Evolutionary conservation across 2,329 filamentous ascomycete species (phyloP), one percentile per base, ranked within the genome.

Genomic region (Ascochyta clinopodiicola): DNA sequence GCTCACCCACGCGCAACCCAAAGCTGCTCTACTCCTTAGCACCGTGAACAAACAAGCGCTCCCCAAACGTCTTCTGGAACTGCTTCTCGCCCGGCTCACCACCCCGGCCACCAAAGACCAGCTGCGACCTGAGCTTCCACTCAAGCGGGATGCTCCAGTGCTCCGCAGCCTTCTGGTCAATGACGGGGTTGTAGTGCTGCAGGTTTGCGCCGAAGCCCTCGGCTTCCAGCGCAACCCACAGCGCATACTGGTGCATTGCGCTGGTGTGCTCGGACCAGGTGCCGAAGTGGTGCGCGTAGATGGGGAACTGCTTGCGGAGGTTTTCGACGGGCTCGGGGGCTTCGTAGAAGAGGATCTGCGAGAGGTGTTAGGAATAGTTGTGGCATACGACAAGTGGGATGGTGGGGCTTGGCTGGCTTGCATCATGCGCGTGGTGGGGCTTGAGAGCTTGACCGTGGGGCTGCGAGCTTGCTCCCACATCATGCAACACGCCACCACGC

Each of bases 151-250:
- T 67, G 53, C 83, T 82, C 89, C 91, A 96, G 66, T 86, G 80
- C 59, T 80, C 80, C 39, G 83, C 78, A 48, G 92, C 88, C 79
- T 87, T 86, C 62, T 83, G 81, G 78, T 96, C 89, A 66, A 96
- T 86, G 55, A 96, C 77, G 19, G 92, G 92, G 84, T 92, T 95
- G 83, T 96, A 96, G 81, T 96, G 92, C 83, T 96, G 92, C 48
- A 96, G 83, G 82, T 93, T 96, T 73, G 88, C 90, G 63, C 92
- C 92, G 52, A 96, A 85, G 27, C 92, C 92, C 74, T 95, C 91
- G 57, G 88, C 83, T 79, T 93, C 90, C 53, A 96, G 86, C 4
- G 88, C 90, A 17, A 88, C 88, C 92, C 92, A 96, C 64, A 92
- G 74, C 62, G 86, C 81, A 78, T 85, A 89, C 81, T 96, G 90